These are phyloP conservation scores for Penicillium longicatenatum DNA, from an alignment of 495 filamentous ascomycete genomes.

Conservation along the genomic window DNA sequence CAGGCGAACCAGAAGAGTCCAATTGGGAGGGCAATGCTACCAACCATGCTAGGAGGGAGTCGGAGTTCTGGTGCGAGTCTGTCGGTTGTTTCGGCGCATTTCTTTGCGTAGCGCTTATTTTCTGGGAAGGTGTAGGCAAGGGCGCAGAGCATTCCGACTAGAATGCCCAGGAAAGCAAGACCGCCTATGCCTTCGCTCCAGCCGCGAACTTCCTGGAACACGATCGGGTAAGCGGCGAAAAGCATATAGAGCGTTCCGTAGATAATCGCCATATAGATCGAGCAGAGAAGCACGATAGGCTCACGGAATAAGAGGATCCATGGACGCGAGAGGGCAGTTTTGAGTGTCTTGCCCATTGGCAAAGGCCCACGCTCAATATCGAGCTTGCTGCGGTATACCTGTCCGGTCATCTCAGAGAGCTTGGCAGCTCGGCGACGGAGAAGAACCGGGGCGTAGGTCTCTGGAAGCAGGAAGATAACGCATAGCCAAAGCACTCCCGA, in stretches of 20 bases:
- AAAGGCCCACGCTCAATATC: slow-evolving; percentile 37
- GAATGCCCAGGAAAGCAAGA: slow-evolving; percentile 74
- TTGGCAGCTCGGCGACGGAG: slow-evolving; percentile 50
- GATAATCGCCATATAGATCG: slow-evolving; percentile 67
- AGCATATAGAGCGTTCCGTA: slow-evolving; percentile 77
- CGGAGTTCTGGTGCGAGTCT: slow-evolving; percentile 44
- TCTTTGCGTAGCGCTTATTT: slow-evolving; percentile 42
- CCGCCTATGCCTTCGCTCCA: slow-evolving; percentile 70
- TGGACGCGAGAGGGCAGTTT: slow-evolving; percentile 40
- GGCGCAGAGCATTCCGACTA: slow-evolving; percentile 71
- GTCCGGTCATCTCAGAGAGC: slow-evolving; percentile 51
- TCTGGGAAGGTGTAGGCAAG: slow-evolving; percentile 44
- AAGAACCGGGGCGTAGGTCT: slow-evolving; percentile 58
- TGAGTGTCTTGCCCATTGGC: slow-evolving; percentile 31
- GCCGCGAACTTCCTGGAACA: slow-evolving; percentile 70
- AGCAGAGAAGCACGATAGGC: slow-evolving; percentile 61
- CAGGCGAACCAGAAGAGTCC: slow-evolving; percentile 65
- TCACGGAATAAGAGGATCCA: slow-evolving; percentile 45
- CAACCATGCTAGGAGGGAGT: slow-evolving; percentile 42
- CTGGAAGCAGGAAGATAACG: slow-evolving; percentile 49
- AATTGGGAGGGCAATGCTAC: slow-evolving; percentile 40
- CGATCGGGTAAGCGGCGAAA: slow-evolving; percentile 75
- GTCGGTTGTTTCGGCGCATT: slow-evolving; percentile 29
- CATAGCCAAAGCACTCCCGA: slow-evolving; percentile 52
- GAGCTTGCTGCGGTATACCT: slow-evolving; percentile 49